A percentile compares a stretch with the other conserved stretches of the same genome.
Conservation (phyloP, 352 stramenopile species). For the Pythium sukuiense region DNA sequence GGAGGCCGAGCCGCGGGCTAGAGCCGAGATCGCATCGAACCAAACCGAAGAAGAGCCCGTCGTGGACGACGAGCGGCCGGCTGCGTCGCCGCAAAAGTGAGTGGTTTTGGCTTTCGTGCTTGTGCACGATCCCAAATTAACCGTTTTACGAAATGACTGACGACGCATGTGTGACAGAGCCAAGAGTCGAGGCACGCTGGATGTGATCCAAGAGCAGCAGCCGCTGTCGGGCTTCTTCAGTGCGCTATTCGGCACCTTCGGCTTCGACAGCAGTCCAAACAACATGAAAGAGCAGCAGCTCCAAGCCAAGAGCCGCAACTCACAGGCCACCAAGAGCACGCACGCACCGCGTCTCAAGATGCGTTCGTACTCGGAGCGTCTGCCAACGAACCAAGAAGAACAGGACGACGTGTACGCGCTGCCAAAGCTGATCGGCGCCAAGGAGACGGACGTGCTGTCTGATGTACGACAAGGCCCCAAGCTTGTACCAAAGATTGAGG, state of each 20-base stretch:
- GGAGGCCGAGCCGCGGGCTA: conserved; percentile 14
- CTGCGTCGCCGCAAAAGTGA: conserved; percentile 12
- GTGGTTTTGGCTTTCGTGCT: neutral
- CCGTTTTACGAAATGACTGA: neutral
- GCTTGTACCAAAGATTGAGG: conserved; percentile 64
- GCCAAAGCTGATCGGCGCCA: conserved; percentile 52
- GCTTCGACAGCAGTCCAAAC: neutral
- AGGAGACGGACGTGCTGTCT: conserved; percentile 46
- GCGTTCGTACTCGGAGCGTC: conserved; percentile 38
- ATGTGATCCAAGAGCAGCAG: conserved; percentile 24
- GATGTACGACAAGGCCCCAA: conserved; percentile 33
- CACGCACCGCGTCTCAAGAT: conserved; percentile 24
- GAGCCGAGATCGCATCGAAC: conserved; percentile 8
- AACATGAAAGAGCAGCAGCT: conserved; percentile 1
- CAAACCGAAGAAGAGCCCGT: conserved; percentile 24
- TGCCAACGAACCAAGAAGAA: conserved; percentile 30
- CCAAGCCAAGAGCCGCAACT: neutral
- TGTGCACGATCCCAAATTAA: conserved; percentile 11
- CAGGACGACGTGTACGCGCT: conserved; percentile 36
- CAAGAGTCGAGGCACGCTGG: conserved; percentile 10
- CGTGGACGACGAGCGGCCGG: conserved; percentile 8
- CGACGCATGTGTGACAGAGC: conserved; percentile 4
- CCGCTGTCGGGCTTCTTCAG: conserved; percentile 15
- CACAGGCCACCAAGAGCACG: conserved; percentile 3
- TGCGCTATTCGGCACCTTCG: conserved; percentile 15